phyloP scores from a whole-genome alignment of 2,329 filamentous ascomycete genomes.

The Cladosporium sp. region DNA sequence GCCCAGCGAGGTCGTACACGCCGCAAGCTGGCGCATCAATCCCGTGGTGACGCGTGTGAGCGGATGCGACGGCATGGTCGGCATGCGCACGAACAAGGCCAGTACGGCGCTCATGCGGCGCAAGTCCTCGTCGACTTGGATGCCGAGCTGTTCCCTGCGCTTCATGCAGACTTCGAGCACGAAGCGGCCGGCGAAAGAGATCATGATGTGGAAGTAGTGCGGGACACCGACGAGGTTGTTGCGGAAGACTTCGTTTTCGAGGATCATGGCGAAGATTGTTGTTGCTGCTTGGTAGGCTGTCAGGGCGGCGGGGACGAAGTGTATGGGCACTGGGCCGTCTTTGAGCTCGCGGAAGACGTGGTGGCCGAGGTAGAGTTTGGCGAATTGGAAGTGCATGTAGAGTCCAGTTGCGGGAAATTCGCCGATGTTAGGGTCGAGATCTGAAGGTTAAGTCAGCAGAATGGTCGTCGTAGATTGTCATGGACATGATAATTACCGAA shows the following conservation, averaged over 20 bases:
- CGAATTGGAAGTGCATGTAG: slow-evolving; percentile 50
- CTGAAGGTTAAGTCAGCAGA: slow-evolving; percentile 26
- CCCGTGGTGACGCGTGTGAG: slow-evolving; percentile 16
- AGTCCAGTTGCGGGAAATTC: slow-evolving; percentile 35
- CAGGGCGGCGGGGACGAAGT: slow-evolving; percentile 43
- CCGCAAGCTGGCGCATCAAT: slow-evolving; percentile 16
- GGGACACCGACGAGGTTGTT: slow-evolving; percentile 43
- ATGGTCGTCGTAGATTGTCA: too few relatives aligned
- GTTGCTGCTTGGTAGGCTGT: slow-evolving; percentile 46
- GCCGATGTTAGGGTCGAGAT: slow-evolving; percentile 41
- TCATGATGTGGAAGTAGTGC: slow-evolving; percentile 51
- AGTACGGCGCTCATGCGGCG: slow-evolving; percentile 15
- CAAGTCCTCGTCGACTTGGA: slow-evolving; percentile 17
- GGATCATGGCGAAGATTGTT: slow-evolving; percentile 42
- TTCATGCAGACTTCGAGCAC: slow-evolving; percentile 46
- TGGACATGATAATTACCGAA: slow-evolving; percentile 7
- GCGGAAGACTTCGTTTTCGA: slow-evolving; percentile 40
- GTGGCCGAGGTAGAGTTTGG: slow-evolving; percentile 50
- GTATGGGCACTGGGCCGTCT: slow-evolving; percentile 43
- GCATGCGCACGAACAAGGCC: slow-evolving; percentile 15
- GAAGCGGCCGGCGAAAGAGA: slow-evolving; percentile 50
- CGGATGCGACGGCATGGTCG: slow-evolving; percentile 14
- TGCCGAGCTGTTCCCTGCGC: slow-evolving; percentile 28
- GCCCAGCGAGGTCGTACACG: slow-evolving; percentile 15
- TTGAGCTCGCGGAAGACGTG: slow-evolving; percentile 45